Evolutionary conservation across 495 filamentous ascomycete genomes (phyloP), one percentile per base, ranked within the genome.

Genomic region (Aspergillus wentii): DNA sequence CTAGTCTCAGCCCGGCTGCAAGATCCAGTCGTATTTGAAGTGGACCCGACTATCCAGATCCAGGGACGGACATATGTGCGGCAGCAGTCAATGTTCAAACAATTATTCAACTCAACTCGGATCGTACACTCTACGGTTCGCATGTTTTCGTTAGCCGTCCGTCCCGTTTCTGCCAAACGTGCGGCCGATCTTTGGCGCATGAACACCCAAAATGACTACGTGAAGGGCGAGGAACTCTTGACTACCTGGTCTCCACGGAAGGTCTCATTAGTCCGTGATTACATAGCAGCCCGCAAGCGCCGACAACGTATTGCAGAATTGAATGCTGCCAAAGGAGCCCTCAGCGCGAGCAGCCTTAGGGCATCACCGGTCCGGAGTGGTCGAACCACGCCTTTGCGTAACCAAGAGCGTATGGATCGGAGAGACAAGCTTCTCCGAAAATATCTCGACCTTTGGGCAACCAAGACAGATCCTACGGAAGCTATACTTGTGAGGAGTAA

Each of bases 111-210:
- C 50, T 79, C 79, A 13, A 81, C 83, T 9, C 76, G 89, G 18
- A 82, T 95, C 47, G 85, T 94, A 14, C 89, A 91, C 62, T 90
- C 88, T 16, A 86, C 81, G 2, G 83, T 83, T 16, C 80, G 79
- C 26, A 83, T 94, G 43, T 99, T 94, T 66, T 85, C 85, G 7
- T 64, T 96, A 25, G 76, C 78, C 18, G 80, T 99, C 57, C 85
- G 84, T 27, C 92, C 92, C 0, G 79, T 85, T 8, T 87, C 88
- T 15, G 87, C 91, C 27, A 95, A 95, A 61, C 78, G 86, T 18
- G 92, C 86, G 0, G 86, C 86, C 6, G 92, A 98, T 51, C 71
- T 98, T 3, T 98, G 92, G 92, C 77, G 92, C 34, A 94, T 98
- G 88, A 91, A 89, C 57, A 96, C 88, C 3, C 80, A 87, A 32